Percentiles rank a stretch among this genome's conserved stretches.
Conservation (phyloP, 2,329 filamentous ascomycete genomes). For the Cryoendolithus antarcticus region DNA sequence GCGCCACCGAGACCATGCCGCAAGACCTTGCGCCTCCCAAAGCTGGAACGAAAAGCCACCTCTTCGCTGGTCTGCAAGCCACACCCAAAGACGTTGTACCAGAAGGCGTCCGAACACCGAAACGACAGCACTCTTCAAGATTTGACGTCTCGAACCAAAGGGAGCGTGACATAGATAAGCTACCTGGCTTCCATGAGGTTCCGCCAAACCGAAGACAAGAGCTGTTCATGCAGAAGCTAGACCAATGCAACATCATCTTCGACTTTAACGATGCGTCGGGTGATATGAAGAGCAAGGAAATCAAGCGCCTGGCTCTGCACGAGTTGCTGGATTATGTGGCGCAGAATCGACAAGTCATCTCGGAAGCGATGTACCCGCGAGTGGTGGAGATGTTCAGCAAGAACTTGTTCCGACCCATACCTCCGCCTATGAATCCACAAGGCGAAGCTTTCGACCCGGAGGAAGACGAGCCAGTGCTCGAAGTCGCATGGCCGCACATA, state of each 20-base stretch:
- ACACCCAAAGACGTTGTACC: conserved; percentile 85
- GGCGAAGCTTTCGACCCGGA: conserved; percentile 97
- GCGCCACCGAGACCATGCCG: conserved; percentile 93
- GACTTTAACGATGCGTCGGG: conserved; percentile 97
- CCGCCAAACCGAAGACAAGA: conserved; percentile 89
- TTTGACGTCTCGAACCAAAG: conserved; percentile 94
- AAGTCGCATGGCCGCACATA: conserved; percentile 98
- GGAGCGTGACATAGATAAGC: conserved; percentile 83
- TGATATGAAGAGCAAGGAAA: conserved; percentile 99
- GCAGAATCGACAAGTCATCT: conserved; percentile 97
- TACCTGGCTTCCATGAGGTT: conserved; percentile 95
- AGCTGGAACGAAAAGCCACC: conserved; percentile 73
- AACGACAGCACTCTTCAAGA: conserved; percentile 90
- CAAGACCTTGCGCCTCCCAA: conserved; percentile 92
- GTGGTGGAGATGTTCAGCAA: conserved; percentile 99
- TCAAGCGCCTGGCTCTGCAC: conserved; percentile 90
- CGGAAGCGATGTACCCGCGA: conserved; percentile 95
- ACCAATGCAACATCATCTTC: conserved; percentile 99
- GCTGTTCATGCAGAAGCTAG: conserved; percentile 98
- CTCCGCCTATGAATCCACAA: conserved; percentile 92
- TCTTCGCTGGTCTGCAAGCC: conserved; percentile 80
- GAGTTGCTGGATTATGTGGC: conserved; percentile 96
- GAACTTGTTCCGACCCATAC: conserved; percentile 94
- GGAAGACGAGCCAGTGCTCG: conserved; percentile 93
- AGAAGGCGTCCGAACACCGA: conserved; percentile 87